A percentile compares a stretch with the other conserved stretches of the same genome.
phyloP scores from a whole-genome alignment of 2,329 filamentous ascomycete species.

The Trichoderma sp. region DNA sequence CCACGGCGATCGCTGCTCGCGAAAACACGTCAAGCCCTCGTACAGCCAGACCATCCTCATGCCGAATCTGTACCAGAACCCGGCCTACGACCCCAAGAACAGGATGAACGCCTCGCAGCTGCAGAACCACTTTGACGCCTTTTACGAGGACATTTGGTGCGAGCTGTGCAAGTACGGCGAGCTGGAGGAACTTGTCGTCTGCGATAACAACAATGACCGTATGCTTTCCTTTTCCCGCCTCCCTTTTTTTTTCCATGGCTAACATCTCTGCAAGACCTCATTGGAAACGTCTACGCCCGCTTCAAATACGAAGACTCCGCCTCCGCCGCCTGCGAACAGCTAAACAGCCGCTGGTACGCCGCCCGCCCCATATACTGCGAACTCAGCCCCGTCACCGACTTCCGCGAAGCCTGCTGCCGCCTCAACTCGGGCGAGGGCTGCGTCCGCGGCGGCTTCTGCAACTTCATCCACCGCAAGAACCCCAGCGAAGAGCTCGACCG shows the following conservation, averaged over 20 bases:
- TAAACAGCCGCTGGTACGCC: conserved; percentile 96
- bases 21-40: conserved; percentile 98
- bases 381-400: conserved; percentile 93
- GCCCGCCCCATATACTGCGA: conserved; percentile 98
- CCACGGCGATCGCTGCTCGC: conserved; percentile 95
- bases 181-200: conserved; percentile 95
- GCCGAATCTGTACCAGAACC: conserved; percentile 98
- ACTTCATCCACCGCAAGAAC: conserved; percentile 98
- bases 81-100: conserved; percentile 91
- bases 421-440: conserved; percentile 94
- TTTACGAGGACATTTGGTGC: conserved; percentile 99
- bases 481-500: conserved; percentile 82
- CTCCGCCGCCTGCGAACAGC: conserved; percentile 86
- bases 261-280: conserved; percentile 62
- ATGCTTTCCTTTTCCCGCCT: conserved; percentile 35
- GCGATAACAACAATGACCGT: conserved; percentile 99
- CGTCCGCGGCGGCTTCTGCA: conserved; percentile 94
- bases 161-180: conserved; percentile 99
- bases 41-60: conserved; percentile 98
- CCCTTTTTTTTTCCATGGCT: background rate
- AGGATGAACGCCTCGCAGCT: conserved; percentile 96
- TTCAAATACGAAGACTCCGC: conserved; percentile 99
- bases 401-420: conserved; percentile 93
- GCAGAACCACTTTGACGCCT: conserved; percentile 99
- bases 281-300: conserved; percentile 97